A percentile compares a stretch with the other conserved stretches of the same genome.
phyloP scores from a whole-genome alignment of 108 stramenopile species.

The Stephanodiscus minutulus region DNA sequence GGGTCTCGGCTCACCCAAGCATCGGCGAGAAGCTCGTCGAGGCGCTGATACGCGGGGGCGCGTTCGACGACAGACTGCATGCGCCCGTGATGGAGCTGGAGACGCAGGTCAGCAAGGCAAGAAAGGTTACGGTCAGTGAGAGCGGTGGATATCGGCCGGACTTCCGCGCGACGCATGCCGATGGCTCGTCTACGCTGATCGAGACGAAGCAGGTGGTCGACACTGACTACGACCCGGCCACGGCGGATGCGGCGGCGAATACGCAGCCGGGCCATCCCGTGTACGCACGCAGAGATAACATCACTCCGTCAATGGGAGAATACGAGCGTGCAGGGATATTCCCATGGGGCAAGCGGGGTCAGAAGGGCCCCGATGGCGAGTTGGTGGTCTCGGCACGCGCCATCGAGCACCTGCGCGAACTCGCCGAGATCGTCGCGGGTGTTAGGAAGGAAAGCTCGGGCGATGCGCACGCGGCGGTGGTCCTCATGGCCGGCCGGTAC shows the following conservation, averaged over 20 bases:
- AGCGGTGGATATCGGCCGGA: slow-evolving; percentile 42
- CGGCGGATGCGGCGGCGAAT: slow-evolving; percentile 21
- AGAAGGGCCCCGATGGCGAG: slow-evolving; percentile 64
- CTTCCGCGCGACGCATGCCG: slow-evolving; percentile 47
- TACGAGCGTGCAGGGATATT: slow-evolving; percentile 63
- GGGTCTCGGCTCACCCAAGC: slow-evolving; percentile 68
- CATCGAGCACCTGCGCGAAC: slow-evolving; percentile 66
- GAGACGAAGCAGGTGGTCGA: slow-evolving; percentile 73
- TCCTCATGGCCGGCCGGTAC: slow-evolving; percentile 60
- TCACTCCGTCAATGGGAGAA: not conserved
- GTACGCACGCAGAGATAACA: not conserved
- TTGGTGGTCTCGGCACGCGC: slow-evolving; percentile 66
- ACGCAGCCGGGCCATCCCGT: slow-evolving; percentile 48
- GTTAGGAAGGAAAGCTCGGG: not conserved
- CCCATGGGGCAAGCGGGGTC: slow-evolving; percentile 64
- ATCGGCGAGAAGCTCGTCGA: slow-evolving; percentile 62
- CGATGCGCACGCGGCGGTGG: slow-evolving; percentile 39
- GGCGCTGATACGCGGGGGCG: not conserved
- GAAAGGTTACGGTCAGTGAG: slow-evolving; percentile 43
- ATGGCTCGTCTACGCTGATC: slow-evolving; percentile 39
- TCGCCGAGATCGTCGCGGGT: slow-evolving; percentile 42
- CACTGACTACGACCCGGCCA: slow-evolving; percentile 51
- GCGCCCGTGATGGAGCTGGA: slow-evolving; percentile 28
- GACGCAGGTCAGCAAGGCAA: slow-evolving; percentile 8
- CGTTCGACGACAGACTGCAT: too few species aligned